Evolutionary conservation across 306 rosid genomes (phyloP).

Genomic region (Cicer yamashitae): DNA sequence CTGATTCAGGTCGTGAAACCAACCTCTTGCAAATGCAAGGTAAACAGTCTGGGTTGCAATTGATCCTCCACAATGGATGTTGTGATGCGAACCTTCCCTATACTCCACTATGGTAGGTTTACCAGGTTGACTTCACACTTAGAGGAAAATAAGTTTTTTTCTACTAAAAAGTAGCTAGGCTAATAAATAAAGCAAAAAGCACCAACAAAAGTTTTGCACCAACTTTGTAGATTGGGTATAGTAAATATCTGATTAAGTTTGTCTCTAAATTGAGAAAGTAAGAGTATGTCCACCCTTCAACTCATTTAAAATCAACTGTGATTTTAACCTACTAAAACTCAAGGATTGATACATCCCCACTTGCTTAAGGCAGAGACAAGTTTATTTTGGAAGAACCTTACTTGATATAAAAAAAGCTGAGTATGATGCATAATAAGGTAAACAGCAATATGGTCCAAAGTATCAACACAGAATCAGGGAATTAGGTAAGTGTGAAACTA

Average conservation of each 20-base stretch:
- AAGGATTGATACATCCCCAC: neutral
- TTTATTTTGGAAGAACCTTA: neutral
- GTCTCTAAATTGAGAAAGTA: slow-evolving; percentile 6
- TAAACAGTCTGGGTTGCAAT: slow-evolving; percentile 1
- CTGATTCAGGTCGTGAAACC: neutral
- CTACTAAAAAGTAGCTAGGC: slow-evolving; percentile 1
- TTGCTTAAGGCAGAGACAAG: neutral
- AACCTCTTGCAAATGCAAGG: neutral
- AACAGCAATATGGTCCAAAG: slow-evolving; percentile 22
- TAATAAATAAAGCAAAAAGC: slow-evolving; percentile 1
- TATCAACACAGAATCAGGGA: slow-evolving; percentile 7
- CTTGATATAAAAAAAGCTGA: neutral
- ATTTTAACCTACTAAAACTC: slow-evolving; percentile 31
- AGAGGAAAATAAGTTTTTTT: slow-evolving; percentile 4
- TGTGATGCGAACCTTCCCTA: neutral
- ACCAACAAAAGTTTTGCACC: neutral
- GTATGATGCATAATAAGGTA: neutral
- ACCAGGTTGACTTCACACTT: neutral
- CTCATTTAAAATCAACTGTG: slow-evolving; percentile 8
- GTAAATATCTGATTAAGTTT: neutral
- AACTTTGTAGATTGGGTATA: neutral
- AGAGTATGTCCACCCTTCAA: neutral
- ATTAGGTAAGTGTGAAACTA: slow-evolving; percentile 39
- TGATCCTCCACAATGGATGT: slow-evolving; percentile 3
- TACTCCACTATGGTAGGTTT: neutral